phyloP scores from a whole-genome alignment of 2,329 filamentous ascomycete genomes.

The Apiospora saccharicola region DNA sequence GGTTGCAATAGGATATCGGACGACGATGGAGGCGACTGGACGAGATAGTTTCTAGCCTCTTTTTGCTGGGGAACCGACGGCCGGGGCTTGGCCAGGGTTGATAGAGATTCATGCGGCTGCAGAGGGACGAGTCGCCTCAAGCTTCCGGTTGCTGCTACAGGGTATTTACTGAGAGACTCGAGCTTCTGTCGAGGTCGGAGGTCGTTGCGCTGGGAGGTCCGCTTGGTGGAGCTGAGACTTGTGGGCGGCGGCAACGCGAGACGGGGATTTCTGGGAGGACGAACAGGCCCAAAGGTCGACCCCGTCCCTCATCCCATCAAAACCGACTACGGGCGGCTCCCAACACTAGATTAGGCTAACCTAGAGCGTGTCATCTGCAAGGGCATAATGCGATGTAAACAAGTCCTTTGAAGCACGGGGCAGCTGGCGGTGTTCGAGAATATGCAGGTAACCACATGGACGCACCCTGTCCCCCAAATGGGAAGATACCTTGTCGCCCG shows the following conservation, averaged over 20 bases:
- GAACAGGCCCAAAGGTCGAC: conserved; percentile 3
- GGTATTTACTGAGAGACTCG: background rate
- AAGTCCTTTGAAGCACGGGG: conserved; percentile 5
- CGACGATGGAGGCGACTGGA: conserved; percentile 28
- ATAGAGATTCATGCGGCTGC: conserved; percentile 14
- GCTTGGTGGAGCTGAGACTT: background rate
- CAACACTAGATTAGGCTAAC: background rate
- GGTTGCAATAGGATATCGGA: conserved; percentile 25
- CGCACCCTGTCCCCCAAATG: background rate
- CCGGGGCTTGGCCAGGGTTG: background rate
- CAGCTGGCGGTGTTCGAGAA: conserved; percentile 2
- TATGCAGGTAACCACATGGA: background rate
- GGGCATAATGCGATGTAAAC: conserved; percentile 11
- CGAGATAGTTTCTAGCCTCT: conserved; percentile 13
- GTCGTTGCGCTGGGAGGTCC: background rate
- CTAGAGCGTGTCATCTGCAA: background rate
- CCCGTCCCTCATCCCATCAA: conserved; percentile 14
- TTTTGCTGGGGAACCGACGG: background rate
- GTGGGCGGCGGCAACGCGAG: conserved; percentile 16
- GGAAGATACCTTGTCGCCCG: background rate
- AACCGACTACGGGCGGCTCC: conserved; percentile 14
- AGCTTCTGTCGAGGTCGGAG: background rate
- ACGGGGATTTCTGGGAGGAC: background rate
- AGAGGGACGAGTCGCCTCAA: background rate
- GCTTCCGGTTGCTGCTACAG: background rate